Conservation (phyloP, 2,329 filamentous ascomycete genomes). For the Sphaceloma murrayae region DNA sequence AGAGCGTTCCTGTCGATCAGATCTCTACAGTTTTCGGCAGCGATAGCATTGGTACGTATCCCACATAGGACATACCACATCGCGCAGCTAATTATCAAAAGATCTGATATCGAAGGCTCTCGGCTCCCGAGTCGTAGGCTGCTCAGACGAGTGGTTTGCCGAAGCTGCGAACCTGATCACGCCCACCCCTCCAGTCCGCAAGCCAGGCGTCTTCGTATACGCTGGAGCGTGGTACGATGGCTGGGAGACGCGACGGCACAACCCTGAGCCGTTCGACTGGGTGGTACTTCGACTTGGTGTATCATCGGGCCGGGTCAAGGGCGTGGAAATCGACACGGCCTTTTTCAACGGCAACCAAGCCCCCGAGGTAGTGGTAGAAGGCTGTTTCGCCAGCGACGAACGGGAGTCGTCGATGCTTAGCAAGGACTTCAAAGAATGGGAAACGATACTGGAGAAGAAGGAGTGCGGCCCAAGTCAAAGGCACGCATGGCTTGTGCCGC, state of each 20-base stretch:
- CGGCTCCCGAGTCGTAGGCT: conserved; percentile 44
- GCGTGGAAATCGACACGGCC: conserved; percentile 70
- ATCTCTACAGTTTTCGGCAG: conserved; percentile 48
- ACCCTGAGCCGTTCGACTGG: conserved; percentile 49
- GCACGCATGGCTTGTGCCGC: conserved; percentile 60
- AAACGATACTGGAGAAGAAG: conserved; percentile 58
- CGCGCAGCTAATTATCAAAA: too few species aligned
- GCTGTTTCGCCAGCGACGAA: conserved; percentile 56
- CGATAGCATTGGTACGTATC: conserved; percentile 40
- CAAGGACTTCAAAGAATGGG: conserved; percentile 46
- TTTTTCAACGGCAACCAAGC: conserved; percentile 79
- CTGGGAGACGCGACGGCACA: conserved; percentile 55
- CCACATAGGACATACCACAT: neutral
- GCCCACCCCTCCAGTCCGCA: conserved; percentile 46
- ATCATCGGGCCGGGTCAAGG: conserved; percentile 59
- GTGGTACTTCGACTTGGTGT: conserved; percentile 51
- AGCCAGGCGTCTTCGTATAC: conserved; percentile 49
- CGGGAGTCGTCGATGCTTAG: conserved; percentile 52
- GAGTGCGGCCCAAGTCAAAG: conserved; percentile 65
- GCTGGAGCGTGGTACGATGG: conserved; percentile 56
- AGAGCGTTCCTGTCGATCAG: conserved; percentile 35
- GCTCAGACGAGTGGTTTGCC: conserved; percentile 54
- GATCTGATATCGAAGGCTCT: conserved; percentile 45
- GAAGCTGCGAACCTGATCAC: conserved; percentile 50
- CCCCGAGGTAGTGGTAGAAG: conserved; percentile 68